Evolutionary conservation across 306 rosid species (phyloP).

Genomic region (Myrica gale): DNA sequence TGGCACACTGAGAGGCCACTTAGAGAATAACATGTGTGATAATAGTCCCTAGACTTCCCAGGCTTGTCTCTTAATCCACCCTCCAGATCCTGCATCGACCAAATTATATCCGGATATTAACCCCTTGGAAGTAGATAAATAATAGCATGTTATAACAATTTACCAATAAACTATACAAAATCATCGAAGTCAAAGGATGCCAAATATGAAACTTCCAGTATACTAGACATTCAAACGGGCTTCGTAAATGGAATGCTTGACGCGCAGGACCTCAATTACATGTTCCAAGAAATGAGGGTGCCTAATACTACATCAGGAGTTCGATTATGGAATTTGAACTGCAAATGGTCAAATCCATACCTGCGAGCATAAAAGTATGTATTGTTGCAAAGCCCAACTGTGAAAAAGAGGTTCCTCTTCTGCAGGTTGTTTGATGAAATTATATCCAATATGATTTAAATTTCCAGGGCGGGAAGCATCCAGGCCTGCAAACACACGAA

Average conservation of each 20-base stretch:
- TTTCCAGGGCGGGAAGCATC: slow-evolving; percentile 33
- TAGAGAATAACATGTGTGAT: slow-evolving; percentile 89
- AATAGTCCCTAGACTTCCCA: slow-evolving; percentile 67
- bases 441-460: slow-evolving; percentile 54
- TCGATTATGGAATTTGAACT: neutral
- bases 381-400: slow-evolving; percentile 79
- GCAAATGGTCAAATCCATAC: slow-evolving; percentile 32
- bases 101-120: neutral
- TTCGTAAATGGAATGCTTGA: neutral
- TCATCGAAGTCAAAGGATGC: slow-evolving; percentile 2
- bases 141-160: neutral
- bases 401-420: slow-evolving; percentile 59
- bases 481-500: slow-evolving; percentile 32
- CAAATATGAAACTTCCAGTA: neutral
- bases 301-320: too few relatives aligned
- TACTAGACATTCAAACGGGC: neutral
- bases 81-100: slow-evolving; percentile 54
- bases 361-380: slow-evolving; percentile 85
- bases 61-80: slow-evolving; percentile 95
- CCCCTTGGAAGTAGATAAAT: neutral
- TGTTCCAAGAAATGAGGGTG: neutral
- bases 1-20: slow-evolving; percentile 90
- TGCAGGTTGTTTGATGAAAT: slow-evolving; percentile 49
- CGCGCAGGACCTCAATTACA: neutral
- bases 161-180: neutral